A percentile compares a stretch with the other conserved stretches of the same genome.
Evolutionary conservation across 2,329 filamentous ascomycete genomes (phyloP).

Genomic region (Coleophoma crateriformis): DNA sequence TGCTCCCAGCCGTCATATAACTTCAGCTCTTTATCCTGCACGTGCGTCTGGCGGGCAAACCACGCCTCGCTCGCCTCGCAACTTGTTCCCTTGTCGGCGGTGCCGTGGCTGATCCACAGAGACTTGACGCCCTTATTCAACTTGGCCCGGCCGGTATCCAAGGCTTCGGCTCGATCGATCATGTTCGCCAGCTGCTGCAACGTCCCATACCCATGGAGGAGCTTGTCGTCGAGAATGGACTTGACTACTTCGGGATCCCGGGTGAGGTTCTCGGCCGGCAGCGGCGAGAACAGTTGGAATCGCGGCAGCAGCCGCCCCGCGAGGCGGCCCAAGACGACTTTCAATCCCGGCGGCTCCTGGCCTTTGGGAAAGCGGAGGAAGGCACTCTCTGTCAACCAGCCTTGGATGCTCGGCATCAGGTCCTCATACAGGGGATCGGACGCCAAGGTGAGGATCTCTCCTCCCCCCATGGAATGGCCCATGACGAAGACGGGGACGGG

Average conservation of each 20-base stretch:
- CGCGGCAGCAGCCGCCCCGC: constrained; percentile 63
- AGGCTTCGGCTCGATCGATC: constrained; percentile 63
- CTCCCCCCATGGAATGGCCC: constrained; percentile 90
- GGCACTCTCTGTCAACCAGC: constrained; percentile 72
- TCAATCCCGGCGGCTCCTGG: constrained; percentile 57
- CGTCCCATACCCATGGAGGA: constrained; percentile 81
- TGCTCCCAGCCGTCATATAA: constrained; percentile 76
- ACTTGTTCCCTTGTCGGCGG: constrained; percentile 64
- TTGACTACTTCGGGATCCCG: constrained; percentile 61
- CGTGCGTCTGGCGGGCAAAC: constrained; percentile 45
- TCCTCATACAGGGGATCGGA: constrained; percentile 44
- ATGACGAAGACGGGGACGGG: constrained; percentile 70
- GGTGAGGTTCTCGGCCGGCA: constrained; percentile 59
- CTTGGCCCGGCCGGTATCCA: constrained; percentile 50
- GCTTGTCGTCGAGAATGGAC: constrained; percentile 56
- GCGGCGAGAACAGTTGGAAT: constrained; percentile 58
- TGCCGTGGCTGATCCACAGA: constrained; percentile 72
- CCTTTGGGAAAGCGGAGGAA: constrained; percentile 68
- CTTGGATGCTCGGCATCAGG: constrained; percentile 56
- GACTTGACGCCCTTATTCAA: constrained; percentile 51
- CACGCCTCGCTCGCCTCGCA: constrained; percentile 60
- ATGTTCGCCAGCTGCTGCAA: constrained; percentile 74
- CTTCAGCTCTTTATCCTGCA: constrained; percentile 66
- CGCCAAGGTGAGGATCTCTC: constrained; percentile 61
- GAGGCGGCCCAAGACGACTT: constrained; percentile 60